A percentile compares a stretch with the other conserved stretches of the same genome.
phyloP scores from a whole-genome alignment of 768 basidiomycete genomes.

The Nevesoporus exiguus region DNA sequence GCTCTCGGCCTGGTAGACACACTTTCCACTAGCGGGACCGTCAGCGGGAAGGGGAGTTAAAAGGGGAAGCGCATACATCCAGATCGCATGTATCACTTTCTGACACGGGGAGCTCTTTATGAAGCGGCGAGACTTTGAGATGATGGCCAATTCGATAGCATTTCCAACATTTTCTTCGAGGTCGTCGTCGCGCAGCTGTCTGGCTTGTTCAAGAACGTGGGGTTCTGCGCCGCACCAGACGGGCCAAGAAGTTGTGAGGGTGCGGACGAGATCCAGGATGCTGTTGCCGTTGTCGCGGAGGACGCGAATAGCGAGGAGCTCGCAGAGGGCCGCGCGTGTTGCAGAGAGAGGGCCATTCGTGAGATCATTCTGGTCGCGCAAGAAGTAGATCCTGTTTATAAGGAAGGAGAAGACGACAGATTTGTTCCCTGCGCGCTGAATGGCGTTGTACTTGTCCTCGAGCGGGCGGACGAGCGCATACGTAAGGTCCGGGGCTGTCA shows the following conservation, averaged over 20 bases:
- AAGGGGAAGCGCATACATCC: constrained; percentile 50
- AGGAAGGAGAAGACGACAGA: constrained; percentile 87
- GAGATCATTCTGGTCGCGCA: constrained; percentile 66
- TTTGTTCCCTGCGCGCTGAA: constrained; percentile 74
- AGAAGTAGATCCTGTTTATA: constrained; percentile 82
- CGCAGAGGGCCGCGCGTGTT: constrained; percentile 81
- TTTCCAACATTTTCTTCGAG: constrained; percentile 82
- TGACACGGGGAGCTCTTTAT: constrained; percentile 88
- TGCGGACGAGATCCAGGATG: constrained; percentile 64
- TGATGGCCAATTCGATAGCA: constrained; percentile 89
- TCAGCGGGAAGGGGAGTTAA: constrained; percentile 14
- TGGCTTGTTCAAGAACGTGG: constrained; percentile 52
- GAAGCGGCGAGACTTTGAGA: constrained; percentile 82
- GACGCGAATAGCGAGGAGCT: constrained; percentile 80
- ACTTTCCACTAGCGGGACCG: constrained; percentile 60
- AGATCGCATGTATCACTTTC: constrained; percentile 82
- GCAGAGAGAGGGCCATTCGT: constrained; percentile 65
- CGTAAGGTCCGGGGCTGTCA: constrained; percentile 82
- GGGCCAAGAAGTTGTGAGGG: constrained; percentile 75
- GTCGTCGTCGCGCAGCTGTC: constrained; percentile 65
- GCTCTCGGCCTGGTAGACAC: constrained; percentile 88
- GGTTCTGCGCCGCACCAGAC: constrained; percentile 75
- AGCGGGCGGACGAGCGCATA: constrained; percentile 89
- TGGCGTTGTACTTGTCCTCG: constrained; percentile 75
- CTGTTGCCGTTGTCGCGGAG: constrained; percentile 70